Base-by-base conservation (phyloP, 208 protist genomes). In the Crithidia thermophila region DNA sequence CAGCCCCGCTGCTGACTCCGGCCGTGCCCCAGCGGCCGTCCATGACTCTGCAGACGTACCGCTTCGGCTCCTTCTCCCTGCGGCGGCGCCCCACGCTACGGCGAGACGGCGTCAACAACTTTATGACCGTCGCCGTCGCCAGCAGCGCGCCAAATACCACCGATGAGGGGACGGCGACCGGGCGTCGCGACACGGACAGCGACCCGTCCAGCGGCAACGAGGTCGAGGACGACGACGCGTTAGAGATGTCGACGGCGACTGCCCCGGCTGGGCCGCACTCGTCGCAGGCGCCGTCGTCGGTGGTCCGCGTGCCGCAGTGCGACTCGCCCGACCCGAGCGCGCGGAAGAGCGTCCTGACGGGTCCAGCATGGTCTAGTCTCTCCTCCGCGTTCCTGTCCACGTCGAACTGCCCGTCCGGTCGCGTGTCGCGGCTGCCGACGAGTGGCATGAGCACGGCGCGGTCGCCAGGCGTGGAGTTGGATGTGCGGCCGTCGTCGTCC, bases 301-400 rank as follows among this genome's bases (percentile, higher is more conserved):
- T 51, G n/a, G 1, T 45, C 8, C 2, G 14, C 21, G 50, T 33
- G 4, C 11, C 46, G 14, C 34, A 30, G 4, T 58, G 28, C 20
- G 21, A 9, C 33, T 49, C 37, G 31, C 30, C 51, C 3, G 47
- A 66, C 20, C 7, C 42, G 14, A 10, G 34, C 20, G 34, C 37
- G 10, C 51, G 27, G 43, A 78, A 61, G 55, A 42, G 28, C 49
- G 13, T 25, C 21, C 37, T 39, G 50, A 23, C 11, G 23, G 42
- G 33, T 25, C 18, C 23, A 8, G 36, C 16, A 5, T 30, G 28
- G 10, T 68, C 72, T 7, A 64, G 42, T 31, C 33, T 50, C 28
- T 72, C 58, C 30, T 72, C 72, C 10, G 65, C 57, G 13, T 68
- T 69, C 49, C 60, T 78, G 9, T 72, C 72, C 18, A 67, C 28